These are phyloP conservation scores for Hyaloscypha hepaticicola DNA, from an alignment of 495 filamentous ascomycete species.

Conservation along the genomic window DNA sequence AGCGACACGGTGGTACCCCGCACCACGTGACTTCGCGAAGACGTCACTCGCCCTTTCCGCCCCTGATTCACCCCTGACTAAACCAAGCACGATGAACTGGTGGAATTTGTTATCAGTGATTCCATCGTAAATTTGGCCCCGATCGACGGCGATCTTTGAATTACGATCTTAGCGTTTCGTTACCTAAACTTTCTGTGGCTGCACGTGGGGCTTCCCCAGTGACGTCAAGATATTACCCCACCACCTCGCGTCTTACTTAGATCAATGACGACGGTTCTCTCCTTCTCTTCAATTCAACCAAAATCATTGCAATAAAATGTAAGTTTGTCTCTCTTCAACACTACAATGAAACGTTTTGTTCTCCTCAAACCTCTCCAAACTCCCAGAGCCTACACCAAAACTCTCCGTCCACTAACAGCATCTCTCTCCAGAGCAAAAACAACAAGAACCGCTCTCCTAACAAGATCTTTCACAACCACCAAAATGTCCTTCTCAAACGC, in stretches of 20 bases:
- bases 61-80: neutral
- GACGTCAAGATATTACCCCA: conserved; percentile 2
- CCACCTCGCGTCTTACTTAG: neutral
- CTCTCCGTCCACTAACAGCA: conserved; percentile 1
- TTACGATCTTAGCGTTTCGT: no score
- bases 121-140: neutral
- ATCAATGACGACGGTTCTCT: neutral
- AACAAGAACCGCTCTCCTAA: neutral
- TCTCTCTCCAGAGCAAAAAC: neutral
- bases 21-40: neutral
- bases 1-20: neutral
- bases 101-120: no score
- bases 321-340: neutral
- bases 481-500: conserved; percentile 48
- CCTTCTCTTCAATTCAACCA: neutral
- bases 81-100: neutral
- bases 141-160: no score
- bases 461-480: neutral
- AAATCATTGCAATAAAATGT: neutral
- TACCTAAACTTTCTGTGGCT: neutral
- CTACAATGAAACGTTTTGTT: conserved; percentile 3
- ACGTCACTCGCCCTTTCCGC: neutral
- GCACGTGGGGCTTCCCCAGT: neutral
- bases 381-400: neutral
- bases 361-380: neutral